Base-by-base conservation (phyloP, 2,329 filamentous ascomycete species). In the Epichloe gansuensis region DNA sequence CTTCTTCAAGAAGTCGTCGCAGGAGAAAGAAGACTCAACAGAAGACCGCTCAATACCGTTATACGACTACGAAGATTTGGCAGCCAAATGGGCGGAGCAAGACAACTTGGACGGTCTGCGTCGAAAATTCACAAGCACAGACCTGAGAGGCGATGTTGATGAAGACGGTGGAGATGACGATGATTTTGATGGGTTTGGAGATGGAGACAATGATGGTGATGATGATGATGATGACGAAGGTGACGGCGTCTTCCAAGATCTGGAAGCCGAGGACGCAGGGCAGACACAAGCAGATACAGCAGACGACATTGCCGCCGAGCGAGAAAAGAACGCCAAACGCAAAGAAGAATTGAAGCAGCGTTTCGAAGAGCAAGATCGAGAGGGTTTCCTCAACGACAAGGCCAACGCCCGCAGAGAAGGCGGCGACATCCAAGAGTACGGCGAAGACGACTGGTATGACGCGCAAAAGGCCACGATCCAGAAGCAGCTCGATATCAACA, bases 371-470 rank as follows among this genome's bases (percentile, higher is more conserved):
- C 93, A 98, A 73, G 93, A 98, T 64, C 80, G 88, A n/a, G 93
- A 98, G 64, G 93, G 93, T 0, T 90, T 96, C 65, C 82, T 87
- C 61, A 94, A 94, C 63, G 89, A 93, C 68, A 94, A 94, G 64
- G 83, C 87, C 31, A 81, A 84, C 49, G 85, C 85, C 11, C 78
- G 85, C 38, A 75, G 80, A 56, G 85, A 89, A 58, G 81, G 79
- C 34, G 84, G 77, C 36, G 76, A 77, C 3, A 74, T 81, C 5
- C 81, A 91, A 50, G 85, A 94, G 63, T 97, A 95, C 62, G 93
- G 90, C 50, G 93, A 98, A 68, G 93, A 98, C 64, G 88, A 98
- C 52, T 98, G 94, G 94, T 98, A 98, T 65, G 93, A 97, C 64
- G 81, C 87, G 31, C 93, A 98, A 65, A 98, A 98, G 71, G 88